phyloP scores from a whole-genome alignment of 139 green algal genomes.

The Coelastrella sp. region DNA sequence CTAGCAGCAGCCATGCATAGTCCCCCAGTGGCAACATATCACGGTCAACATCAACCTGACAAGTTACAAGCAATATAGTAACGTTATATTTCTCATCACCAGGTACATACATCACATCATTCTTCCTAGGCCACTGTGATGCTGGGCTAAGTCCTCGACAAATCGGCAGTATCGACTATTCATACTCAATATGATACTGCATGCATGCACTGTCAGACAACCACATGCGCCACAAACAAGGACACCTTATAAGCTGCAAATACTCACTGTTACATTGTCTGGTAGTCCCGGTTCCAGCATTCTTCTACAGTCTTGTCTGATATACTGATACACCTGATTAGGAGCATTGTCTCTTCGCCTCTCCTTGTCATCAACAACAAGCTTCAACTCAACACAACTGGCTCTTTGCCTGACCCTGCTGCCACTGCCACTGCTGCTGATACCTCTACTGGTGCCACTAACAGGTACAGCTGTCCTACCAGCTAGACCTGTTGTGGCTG shows the following conservation, averaged over 20 bases:
- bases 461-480: no score
- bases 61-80: background rate
- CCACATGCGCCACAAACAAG: no score
- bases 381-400: conserved; percentile 34
- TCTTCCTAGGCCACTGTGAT: no score
- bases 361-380: conserved; percentile 40
- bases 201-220: no score
- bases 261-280: background rate
- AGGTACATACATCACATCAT: no score
- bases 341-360: background rate
- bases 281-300: background rate
- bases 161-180: no score
- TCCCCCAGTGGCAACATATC: conserved; percentile 29
- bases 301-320: conserved; percentile 1
- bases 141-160: no score
- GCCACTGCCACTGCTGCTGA: conserved; percentile 24
- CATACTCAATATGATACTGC: no score
- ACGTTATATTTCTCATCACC: background rate
- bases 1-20: conserved; percentile 37
- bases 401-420: no score
- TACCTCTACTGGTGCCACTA: background rate
- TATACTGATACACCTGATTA: conserved; percentile 18
- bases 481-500: no score
- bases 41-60: conserved; percentile 41
- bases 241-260: background rate